Base-by-base conservation (phyloP, 306 rosid genomes). In the Malus sylvestris region DNA sequence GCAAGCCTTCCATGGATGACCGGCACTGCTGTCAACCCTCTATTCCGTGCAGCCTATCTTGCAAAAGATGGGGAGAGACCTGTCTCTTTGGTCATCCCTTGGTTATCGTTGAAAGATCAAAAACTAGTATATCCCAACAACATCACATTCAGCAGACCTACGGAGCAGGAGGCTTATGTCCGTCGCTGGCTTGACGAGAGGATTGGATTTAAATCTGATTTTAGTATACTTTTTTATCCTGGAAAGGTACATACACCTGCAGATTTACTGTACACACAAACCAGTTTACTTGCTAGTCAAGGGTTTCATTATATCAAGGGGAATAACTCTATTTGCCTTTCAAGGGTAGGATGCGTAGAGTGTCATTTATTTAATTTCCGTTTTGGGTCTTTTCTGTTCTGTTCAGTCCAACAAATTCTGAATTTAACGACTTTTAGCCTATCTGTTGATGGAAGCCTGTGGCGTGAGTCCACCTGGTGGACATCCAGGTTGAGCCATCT, bases 1-100 rank as follows among this genome's bases (percentile, higher is more conserved):
- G 99, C 99, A 60, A 92, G 99, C 85, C 97, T 95, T 87, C 98
- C 99, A 67, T 95, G 99, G 99, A 81, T 95, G 87, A 95, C 99
- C 35, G 99, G 99, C 71, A 95, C 99, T 19, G 93, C 99, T 11
- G 96, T 95, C 70, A 95, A 95, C 79, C 99, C 99, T 62, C 84
- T 95, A 74, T 92, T 95, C 78, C 97, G 99, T 23, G 97, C 99
- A 18, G 96, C 89, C 6, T 95, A 89, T 88, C 96, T 95, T 61
- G 77, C 92, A 2, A 84, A 85, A 80, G 82, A 78, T 6, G 93
- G 88, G 78, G 85, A 89, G 81, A 84, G 91, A 86, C 77, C 69
- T 68, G 87, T 95, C 53, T 90, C 93, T 35, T 82, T 95, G 87
- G 93, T 88, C 75, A 85, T 95, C 79, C 99, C 99, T 65, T 95